Base-by-base conservation (phyloP, 1,139 yeast genomes). In the Kodamaea suecica region DNA sequence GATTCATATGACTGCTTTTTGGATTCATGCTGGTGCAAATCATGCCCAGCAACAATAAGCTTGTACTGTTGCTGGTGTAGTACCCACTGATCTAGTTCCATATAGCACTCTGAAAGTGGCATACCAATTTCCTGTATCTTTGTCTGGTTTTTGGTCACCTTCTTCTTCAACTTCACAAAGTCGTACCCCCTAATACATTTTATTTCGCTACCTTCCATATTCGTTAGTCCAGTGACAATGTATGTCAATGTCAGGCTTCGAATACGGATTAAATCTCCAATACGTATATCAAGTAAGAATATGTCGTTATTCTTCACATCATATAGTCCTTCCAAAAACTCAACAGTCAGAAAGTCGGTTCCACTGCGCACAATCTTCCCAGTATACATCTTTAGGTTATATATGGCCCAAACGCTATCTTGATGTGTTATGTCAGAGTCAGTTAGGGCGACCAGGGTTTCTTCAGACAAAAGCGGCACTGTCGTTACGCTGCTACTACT, bases 131-230 rank as follows among this genome's bases (percentile, higher is more conserved):
- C 52, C 52, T 25, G n/a, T n/a, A n/a, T n/a, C n/a, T 44, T 30
- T 40, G 36, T 21, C 35, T 44, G 15, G 28, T 12, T 10, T 16
- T 36, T 37, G 27, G 35, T 36, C 40, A 42, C 47, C 17, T 53
- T 38, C 31, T 57, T 58, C 37, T 52, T 57, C 5, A 72, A 52
- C 41, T 63, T 52, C 2, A 76, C 69, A 3, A 65, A 53, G 50
- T 78, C 78, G 49, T 63, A 80, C 0, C 87, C 87, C 46, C 86
- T 57, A 37, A 78, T 62, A 48, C 86, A 80, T 28, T 62, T 53
- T 4, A 79, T 67, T 2, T 43, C 36, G 35, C 40, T 34, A 6
- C 29, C 31, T 2, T 49, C 47, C 5, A 33, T 35, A 15, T 39
- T 32, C 10, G 51, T 39, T 26, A 80, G 52, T 0, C 80, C 84